These are phyloP conservation scores for Cynara cardunculus DNA, from an alignment of 129 eudicot genomes.

Conservation along the genomic window DNA sequence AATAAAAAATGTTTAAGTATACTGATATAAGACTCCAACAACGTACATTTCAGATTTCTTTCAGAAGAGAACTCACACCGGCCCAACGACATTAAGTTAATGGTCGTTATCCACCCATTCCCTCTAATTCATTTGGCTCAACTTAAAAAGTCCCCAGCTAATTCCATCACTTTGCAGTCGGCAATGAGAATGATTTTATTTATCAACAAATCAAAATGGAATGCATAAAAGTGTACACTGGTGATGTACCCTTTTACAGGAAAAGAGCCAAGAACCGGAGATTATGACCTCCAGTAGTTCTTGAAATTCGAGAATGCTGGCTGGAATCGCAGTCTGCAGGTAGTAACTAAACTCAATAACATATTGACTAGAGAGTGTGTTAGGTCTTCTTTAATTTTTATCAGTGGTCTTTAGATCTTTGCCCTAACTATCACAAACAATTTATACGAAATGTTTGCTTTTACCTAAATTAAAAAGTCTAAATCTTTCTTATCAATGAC, in stretches of 20 bases:
- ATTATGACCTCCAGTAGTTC: not conserved
- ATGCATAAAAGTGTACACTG: not conserved
- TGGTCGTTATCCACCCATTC: not conserved
- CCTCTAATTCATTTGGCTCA: not conserved
- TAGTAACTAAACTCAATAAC: not conserved
- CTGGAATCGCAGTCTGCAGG: not conserved
- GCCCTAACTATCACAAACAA: not conserved
- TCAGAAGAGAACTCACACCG: not conserved
- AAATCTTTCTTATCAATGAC: not conserved
- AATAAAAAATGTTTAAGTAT: no score
- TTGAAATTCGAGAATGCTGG: not conserved
- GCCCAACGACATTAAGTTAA: not conserved
- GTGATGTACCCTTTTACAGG: not conserved
- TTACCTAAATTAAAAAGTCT: no score
- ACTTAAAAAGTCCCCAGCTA: not conserved
- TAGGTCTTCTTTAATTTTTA: not conserved
- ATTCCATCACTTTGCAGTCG: not conserved
- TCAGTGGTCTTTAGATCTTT: not conserved
- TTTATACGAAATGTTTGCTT: not conserved
- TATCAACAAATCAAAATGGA: not conserved
- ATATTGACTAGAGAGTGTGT: not conserved
- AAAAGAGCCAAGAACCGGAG: not conserved
- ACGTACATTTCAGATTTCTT: not conserved
- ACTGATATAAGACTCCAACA: no score
- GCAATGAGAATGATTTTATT: not conserved